phyloP scores from a whole-genome alignment of 768 basidiomycete species.

The Auricularia sp. region DNA sequence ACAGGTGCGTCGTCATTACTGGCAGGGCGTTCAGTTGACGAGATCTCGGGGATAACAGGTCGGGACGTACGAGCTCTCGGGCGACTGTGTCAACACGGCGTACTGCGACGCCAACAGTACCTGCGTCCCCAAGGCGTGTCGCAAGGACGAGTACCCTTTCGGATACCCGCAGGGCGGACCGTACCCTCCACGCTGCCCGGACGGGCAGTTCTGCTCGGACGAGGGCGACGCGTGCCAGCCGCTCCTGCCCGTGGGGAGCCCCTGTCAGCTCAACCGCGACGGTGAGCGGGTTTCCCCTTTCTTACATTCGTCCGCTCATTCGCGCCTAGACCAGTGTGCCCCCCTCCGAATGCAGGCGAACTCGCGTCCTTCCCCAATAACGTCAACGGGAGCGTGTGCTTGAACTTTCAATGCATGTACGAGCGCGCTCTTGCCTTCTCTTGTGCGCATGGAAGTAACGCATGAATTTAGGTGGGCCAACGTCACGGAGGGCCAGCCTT shows the following conservation, averaged over 20 bases:
- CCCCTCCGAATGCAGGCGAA: slow-evolving; percentile 53
- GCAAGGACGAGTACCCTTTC: slow-evolving; percentile 69
- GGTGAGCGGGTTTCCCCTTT: slow-evolving; percentile 32
- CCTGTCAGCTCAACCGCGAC: slow-evolving; percentile 81
- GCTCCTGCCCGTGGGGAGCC: slow-evolving; percentile 47
- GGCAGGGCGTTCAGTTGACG: neutral
- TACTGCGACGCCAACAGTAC: slow-evolving; percentile 47
- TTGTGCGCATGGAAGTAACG: no score
- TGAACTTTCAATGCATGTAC: slow-evolving; percentile 75
- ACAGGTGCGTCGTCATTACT: neutral
- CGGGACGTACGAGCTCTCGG: slow-evolving; percentile 68
- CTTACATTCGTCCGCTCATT: neutral
- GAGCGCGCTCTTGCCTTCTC: no score
- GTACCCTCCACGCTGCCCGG: slow-evolving; percentile 51
- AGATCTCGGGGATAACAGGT: slow-evolving; percentile 19
- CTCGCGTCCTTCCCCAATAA: slow-evolving; percentile 41
- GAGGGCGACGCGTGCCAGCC: slow-evolving; percentile 63
- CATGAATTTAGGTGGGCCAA: slow-evolving; percentile 58
- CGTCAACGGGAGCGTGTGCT: slow-evolving; percentile 73
- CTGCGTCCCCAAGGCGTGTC: slow-evolving; percentile 59
- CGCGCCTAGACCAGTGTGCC: slow-evolving; percentile 59
- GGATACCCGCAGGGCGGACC: slow-evolving; percentile 39
- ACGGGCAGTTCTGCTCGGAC: slow-evolving; percentile 71
- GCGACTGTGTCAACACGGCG: slow-evolving; percentile 61
- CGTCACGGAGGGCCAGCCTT: slow-evolving; percentile 49